Base-by-base conservation (phyloP, 805 yeast species). In the Candida corydali region DNA sequence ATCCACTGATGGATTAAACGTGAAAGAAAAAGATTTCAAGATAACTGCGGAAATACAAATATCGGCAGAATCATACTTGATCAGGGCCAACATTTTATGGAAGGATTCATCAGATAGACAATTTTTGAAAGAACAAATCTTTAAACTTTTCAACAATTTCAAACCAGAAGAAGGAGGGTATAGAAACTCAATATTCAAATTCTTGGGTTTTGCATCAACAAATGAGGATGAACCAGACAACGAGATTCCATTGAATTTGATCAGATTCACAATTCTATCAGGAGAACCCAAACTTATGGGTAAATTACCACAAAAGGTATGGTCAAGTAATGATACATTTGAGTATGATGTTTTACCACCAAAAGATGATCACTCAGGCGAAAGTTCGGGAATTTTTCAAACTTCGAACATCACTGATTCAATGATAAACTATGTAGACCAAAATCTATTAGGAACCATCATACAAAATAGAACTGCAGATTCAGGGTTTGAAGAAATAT, bases 291-390 rank as follows among this genome's bases (percentile, higher is more conserved):
- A 76, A 28, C 70, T 81, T 1, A 78, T 84, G 83, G 85, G 86
- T 1, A 73, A 75, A 45, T 65, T 83, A 17, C 94, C 94, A 1
- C 50, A 67, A 17, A 47, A 57, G 2, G 67, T 82, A 17, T 84
- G 87, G 84, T 70, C 72, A 2, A 53, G 72, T 17, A 69, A 79
- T 37, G 82, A 81, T 38, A 69, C 79, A 11, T 77, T 65, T 50
- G 94, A 84, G 46, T 84, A 73, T 51, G 94, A 84, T 55, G 73
- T 82, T 2, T 54, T 84, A 16, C 89, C 94, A 2, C 93, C 94
- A 1, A 46, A 47, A 28, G 60, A 57, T 35, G 25, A 41, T 1
- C 36, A 48, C 3, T 49, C 48, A 14, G 57, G 59, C 6, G 76
- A 79, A 15, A 71, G 63, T 1, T 52, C 55, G n/a, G 41, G 54